Base-by-base conservation (phyloP, 306 rosid species). In the Phaseolus lunatus region DNA sequence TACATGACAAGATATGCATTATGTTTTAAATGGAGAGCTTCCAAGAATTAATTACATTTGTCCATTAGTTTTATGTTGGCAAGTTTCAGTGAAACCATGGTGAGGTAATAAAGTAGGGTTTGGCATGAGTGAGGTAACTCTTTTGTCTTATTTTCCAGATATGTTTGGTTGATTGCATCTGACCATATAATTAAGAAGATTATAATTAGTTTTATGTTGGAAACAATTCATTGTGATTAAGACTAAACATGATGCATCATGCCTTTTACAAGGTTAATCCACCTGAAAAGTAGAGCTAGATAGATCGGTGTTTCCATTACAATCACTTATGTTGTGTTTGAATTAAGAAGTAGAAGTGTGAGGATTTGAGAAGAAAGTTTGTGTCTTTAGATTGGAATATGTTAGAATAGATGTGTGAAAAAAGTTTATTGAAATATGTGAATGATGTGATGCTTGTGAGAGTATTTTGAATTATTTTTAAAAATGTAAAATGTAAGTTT, bases 271-370 rank as follows among this genome's bases (percentile, higher is more conserved):
- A 80, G 81, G 68, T 73, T 59, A 43, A 78, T 53, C 77, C 53
- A 52, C 45, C 24, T 69, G 75, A 77, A 72, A 73, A 84, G 78
- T 45, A 62, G 78, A 75, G 78, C 27, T 74, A 35, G 67, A 19
- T 73, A 78, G 39, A 23, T 44, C 45, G 27, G 75, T 71, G 86
- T 79, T n/a, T n/a, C n/a, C n/a, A n/a, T n/a, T n/a, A n/a, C n/a
- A n/a, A n/a, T n/a, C n/a, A n/a, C n/a, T n/a, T n/a, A n/a, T n/a
- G n/a, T n/a, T n/a, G n/a, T n/a, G n/a, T n/a, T n/a, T n/a, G n/a
- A n/a, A n/a, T n/a, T n/a, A n/a, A n/a, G n/a, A n/a, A n/a, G n/a
- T n/a, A n/a, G n/a, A n/a, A n/a, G n/a, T n/a, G n/a, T n/a, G n/a
- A n/a, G n/a, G n/a, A n/a, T n/a, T n/a, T n/a, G n/a, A n/a, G n/a